Conservation (phyloP, 768 basidiomycete genomes). For the Mycena alexandri region DNA sequence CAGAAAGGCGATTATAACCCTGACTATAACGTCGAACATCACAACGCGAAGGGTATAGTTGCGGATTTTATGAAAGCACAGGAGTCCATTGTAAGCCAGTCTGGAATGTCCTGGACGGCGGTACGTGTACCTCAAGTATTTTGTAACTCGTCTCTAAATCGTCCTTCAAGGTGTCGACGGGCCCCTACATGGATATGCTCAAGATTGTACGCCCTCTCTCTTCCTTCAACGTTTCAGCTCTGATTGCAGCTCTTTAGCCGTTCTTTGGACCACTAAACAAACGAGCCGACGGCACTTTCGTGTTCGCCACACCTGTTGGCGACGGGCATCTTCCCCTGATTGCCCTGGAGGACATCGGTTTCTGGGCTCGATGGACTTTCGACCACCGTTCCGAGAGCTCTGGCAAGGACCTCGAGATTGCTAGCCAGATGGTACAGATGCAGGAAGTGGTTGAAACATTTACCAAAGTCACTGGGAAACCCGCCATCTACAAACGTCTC, state of each 20-base stretch:
- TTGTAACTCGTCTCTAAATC: too few relatives aligned
- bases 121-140: too few relatives aligned
- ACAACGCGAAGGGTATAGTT: too few relatives aligned
- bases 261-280: conserved; percentile 50
- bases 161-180: too few relatives aligned
- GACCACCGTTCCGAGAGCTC: conserved; percentile 47
- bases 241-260: background rate
- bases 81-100: too few relatives aligned
- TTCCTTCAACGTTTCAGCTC: background rate
- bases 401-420: conserved; percentile 51
- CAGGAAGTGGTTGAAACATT: conserved; percentile 47
- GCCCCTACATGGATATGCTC: too few relatives aligned
- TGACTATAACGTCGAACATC: too few relatives aligned
- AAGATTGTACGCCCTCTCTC: conserved; percentile 43
- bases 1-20: too few relatives aligned
- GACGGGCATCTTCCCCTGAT: conserved; percentile 53
- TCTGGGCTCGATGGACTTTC: conserved; percentile 41
- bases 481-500: conserved; percentile 9
- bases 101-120: too few relatives aligned
- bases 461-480: conserved; percentile 23
- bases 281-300: conserved; percentile 53
- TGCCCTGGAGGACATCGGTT: conserved; percentile 53
- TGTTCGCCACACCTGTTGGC: conserved; percentile 52
- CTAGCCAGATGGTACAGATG: conserved; percentile 51
- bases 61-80: too few relatives aligned